Evolutionary conservation across 768 basidiomycete genomes (phyloP), one percentile per base, ranked within the genome.

Genomic region (Clitopilus passeckerianus): DNA sequence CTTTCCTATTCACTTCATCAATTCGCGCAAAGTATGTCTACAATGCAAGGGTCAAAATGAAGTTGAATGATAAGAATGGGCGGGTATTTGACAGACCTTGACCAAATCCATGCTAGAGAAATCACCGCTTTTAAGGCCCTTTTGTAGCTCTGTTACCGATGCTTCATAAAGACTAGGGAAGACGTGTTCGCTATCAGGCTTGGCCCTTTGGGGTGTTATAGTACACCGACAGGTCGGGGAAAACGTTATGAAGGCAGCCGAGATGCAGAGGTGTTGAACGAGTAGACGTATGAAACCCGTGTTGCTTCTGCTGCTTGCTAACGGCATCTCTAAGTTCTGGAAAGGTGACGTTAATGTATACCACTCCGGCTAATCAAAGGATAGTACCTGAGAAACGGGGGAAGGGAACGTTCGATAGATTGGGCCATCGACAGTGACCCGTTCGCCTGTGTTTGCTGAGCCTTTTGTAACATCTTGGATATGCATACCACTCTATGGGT

Each of bases 21-120:
- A 88, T 87, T 1, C 87, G 77, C 10, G 81, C 80, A 62, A 88
- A 75, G 67, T 89, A 89, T 1, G 85, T 84, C 86, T 88, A 53
- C 1, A 33, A 23, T 6, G 10, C 22, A 24, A 10, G 53, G 6
- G 15, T 33, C 16, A 16, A 53, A n/a, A 24, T 16, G 27, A 9
- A 30, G 44, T 24, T 1, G 12, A 24, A 23, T 50, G 15, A 46
- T 5, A 41, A n/a, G 14, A 41, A 41, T 41, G n/a, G n/a, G n/a
- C n/a, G 3, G 10, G 5, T 12, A 53, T 68, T 34, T 58, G 27
- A 30, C 27, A 7, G 27, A 83, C 86, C 73, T 85, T 84, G 24
- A 87, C 82, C 6, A 87, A 76, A 64, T 87, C 85, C 2, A 81
- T 80, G 57, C 85, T 86, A 0, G 78, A 79, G 62, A 87, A 88